phyloP scores from a whole-genome alignment of 1,139 yeast species.

The Hansenula lynferdii region DNA sequence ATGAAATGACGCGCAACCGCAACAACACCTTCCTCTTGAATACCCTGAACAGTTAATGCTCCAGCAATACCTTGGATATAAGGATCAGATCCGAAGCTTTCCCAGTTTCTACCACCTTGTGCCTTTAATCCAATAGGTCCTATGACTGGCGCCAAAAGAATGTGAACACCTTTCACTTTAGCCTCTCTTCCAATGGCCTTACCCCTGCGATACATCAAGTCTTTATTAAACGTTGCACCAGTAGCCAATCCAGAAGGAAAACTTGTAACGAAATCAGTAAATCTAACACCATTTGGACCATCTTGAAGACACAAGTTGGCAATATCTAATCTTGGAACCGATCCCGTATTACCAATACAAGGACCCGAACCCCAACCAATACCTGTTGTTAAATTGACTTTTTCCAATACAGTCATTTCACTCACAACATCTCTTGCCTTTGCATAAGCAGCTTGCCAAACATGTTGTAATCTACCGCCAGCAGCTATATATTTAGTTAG shows the following conservation, averaged over 20 bases:
- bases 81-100: slow-evolving; percentile 62
- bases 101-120: slow-evolving; percentile 65
- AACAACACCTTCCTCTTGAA: slow-evolving; percentile 54
- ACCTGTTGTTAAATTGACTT: slow-evolving; percentile 63
- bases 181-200: slow-evolving; percentile 55
- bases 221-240: slow-evolving; percentile 55
- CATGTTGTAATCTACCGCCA: slow-evolving; percentile 25
- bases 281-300: slow-evolving; percentile 60
- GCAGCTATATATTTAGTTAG: slow-evolving; percentile 16
- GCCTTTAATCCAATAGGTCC: slow-evolving; percentile 66
- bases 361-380: slow-evolving; percentile 63
- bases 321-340: slow-evolving; percentile 51
- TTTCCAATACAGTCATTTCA: slow-evolving; percentile 53
- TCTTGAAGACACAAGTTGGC: slow-evolving; percentile 60
- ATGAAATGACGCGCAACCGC: slow-evolving; percentile 52
- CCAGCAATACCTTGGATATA: slow-evolving; percentile 55
- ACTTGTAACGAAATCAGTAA: slow-evolving; percentile 51
- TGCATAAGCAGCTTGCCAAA: slow-evolving; percentile 54
- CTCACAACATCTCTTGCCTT: slow-evolving; percentile 49
- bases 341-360: slow-evolving; percentile 61
- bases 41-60: slow-evolving; percentile 48
- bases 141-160: slow-evolving; percentile 53
- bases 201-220: slow-evolving; percentile 47
- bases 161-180: slow-evolving; percentile 50
- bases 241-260: slow-evolving; percentile 58